These are phyloP conservation scores for Mycena leptocephala DNA, from an alignment of 768 basidiomycete genomes.

Conservation along the genomic window DNA sequence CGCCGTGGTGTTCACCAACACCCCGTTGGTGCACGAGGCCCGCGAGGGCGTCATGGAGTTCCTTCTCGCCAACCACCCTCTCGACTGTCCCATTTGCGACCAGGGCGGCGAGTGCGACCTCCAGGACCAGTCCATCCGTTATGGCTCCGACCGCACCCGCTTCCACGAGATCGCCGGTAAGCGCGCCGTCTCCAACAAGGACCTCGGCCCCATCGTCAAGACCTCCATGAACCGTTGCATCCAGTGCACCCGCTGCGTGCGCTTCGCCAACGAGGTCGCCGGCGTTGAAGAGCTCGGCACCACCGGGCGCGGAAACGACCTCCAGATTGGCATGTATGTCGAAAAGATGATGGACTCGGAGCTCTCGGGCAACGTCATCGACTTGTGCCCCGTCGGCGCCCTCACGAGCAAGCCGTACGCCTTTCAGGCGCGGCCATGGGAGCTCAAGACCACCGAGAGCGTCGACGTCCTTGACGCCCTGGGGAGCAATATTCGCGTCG, in stretches of 20 bases:
- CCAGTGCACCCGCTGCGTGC: slow-evolving; percentile 98
- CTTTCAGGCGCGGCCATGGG: slow-evolving; percentile 98
- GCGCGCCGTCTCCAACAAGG: slow-evolving; percentile 98
- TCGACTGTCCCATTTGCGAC: slow-evolving; percentile 99
- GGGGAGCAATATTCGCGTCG: slow-evolving; percentile 96
- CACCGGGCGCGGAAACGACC: slow-evolving; percentile 96
- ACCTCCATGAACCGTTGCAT: slow-evolving; percentile 99
- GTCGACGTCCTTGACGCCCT: slow-evolving; percentile 96
- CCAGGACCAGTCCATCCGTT: slow-evolving; percentile 99
- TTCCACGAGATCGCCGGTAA: slow-evolving; percentile 99
- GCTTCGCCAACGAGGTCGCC: slow-evolving; percentile 99
- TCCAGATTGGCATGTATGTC: slow-evolving; percentile 99
- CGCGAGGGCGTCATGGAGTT: slow-evolving; percentile 99
- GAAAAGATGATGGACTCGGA: slow-evolving; percentile 99
- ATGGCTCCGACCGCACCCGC: slow-evolving; percentile 96
- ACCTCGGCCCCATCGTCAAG: slow-evolving; percentile 97
- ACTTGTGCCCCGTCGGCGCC: slow-evolving; percentile 98
- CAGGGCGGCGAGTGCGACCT: slow-evolving; percentile 99
- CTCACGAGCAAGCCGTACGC: slow-evolving; percentile 99
- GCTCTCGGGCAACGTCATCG: slow-evolving; percentile 96
- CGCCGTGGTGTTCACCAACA: slow-evolving; percentile 93
- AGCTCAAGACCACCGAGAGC: slow-evolving; percentile 97
- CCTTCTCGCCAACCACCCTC: slow-evolving; percentile 95
- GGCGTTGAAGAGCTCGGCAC: slow-evolving; percentile 98
- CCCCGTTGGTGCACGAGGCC: slow-evolving; percentile 91